Evolutionary conservation across 164 flowering plant species (phyloP).

Genomic region (Magnolia kwangsiensis): DNA sequence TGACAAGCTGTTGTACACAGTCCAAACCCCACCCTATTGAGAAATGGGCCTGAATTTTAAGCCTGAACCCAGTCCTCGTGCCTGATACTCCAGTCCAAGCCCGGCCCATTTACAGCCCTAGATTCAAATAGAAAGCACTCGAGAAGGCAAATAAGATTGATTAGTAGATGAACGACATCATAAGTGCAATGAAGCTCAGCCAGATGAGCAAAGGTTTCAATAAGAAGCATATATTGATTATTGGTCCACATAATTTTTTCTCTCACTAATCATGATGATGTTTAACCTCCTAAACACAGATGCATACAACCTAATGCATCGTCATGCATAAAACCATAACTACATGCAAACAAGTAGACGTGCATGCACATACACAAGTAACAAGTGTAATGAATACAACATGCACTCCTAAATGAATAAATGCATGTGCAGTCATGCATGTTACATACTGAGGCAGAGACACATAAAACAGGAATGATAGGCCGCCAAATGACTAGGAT

Average conservation of each 20-base stretch:
- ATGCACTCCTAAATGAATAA: too few species aligned
- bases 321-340: background rate
- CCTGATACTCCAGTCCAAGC: too few species aligned
- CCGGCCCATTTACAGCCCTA: background rate
- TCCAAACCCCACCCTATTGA: too few species aligned
- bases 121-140: background rate
- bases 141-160: background rate
- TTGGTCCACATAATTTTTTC: background rate
- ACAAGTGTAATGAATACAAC: too few species aligned
- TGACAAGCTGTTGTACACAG: too few species aligned
- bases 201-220: too few species aligned
- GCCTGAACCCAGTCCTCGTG: too few species aligned
- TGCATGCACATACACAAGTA: background rate
- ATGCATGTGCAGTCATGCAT: too few species aligned
- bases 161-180: background rate
- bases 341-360: background rate
- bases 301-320: background rate
- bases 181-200: background rate
- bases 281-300: background rate
- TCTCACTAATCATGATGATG: background rate
- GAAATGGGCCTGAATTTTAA: too few species aligned
- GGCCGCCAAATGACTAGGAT: too few species aligned
- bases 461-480: too few species aligned
- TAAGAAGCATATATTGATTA: background rate
- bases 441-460: too few species aligned